These are phyloP conservation scores for Atkinsonella hypoxylon DNA, from an alignment of 2,329 filamentous ascomycete genomes.

Conservation along the genomic window DNA sequence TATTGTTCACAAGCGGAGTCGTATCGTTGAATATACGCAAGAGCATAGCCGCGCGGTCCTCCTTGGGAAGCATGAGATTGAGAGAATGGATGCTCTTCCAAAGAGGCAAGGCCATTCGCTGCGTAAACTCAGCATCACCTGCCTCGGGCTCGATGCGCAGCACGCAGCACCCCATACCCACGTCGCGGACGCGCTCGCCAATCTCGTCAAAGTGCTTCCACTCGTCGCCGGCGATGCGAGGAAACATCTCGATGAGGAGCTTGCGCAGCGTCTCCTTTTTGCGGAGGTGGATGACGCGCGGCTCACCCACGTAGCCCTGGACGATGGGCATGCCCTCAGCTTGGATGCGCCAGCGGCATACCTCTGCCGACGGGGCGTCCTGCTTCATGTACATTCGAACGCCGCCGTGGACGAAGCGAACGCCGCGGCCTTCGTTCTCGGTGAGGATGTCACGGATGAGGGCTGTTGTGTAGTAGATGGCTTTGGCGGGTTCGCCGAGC, in stretches of 20 bases:
- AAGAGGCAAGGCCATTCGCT: constrained; percentile 79
- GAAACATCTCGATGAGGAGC: constrained; percentile 93
- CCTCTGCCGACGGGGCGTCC: constrained; percentile 73
- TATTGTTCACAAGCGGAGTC: constrained; percentile 66
- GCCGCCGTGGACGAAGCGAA: constrained; percentile 93
- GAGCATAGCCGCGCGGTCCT: constrained; percentile 86
- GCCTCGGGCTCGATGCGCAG: constrained; percentile 69
- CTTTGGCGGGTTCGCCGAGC: constrained; percentile 75
- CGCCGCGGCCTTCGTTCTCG: constrained; percentile 77
- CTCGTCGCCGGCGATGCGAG: constrained; percentile 64
- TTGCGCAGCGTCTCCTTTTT: constrained; percentile 69
- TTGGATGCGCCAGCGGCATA: constrained; percentile 92
- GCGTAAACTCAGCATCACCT: constrained; percentile 45
- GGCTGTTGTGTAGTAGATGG: constrained; percentile 88
- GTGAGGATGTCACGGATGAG: constrained; percentile 76
- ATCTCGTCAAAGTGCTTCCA: constrained; percentile 77
- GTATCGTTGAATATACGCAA: constrained; percentile 84
- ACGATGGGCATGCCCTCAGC: constrained; percentile 85
- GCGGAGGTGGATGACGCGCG: constrained; percentile 61
- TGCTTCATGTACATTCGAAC: constrained; percentile 99
- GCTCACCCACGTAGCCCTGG: constrained; percentile 76
- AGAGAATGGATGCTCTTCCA: constrained; percentile 89
- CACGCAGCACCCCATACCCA: constrained; percentile 86
- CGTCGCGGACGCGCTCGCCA: constrained; percentile 65
- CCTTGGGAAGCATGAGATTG: constrained; percentile 97